These are phyloP conservation scores for Paramecium octaurelia DNA, from an alignment of 73 alveolate genomes.

Conservation along the genomic window DNA sequence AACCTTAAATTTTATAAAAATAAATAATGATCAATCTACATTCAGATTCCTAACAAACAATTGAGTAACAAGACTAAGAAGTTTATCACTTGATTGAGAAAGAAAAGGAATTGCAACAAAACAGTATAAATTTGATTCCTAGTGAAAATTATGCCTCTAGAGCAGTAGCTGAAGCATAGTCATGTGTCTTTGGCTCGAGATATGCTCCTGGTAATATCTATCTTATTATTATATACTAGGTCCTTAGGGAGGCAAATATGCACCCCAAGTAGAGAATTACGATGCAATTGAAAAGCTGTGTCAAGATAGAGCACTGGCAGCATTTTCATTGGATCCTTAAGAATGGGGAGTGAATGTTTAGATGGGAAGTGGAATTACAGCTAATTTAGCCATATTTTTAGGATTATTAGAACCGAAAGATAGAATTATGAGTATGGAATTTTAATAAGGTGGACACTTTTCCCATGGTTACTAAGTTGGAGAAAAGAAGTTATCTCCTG, in stretches of 20 bases:
- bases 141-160: slow-evolving; percentile 68
- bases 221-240: slow-evolving; percentile 12
- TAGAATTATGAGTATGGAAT: slow-evolving; percentile 72
- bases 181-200: slow-evolving; percentile 64
- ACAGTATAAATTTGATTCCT: slow-evolving; percentile 69
- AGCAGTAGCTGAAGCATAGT: slow-evolving; percentile 67
- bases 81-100: slow-evolving; percentile 47
- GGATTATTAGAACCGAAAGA: slow-evolving; percentile 74
- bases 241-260: slow-evolving; percentile 68
- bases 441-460: slow-evolving; percentile 82
- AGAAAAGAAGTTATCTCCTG: slow-evolving; percentile 68
- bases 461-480: slow-evolving; percentile 76
- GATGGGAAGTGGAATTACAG: slow-evolving; percentile 75
- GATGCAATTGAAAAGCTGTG: slow-evolving; percentile 73
- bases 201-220: slow-evolving; percentile 46
- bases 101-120: slow-evolving; percentile 62
- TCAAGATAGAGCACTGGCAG: slow-evolving; percentile 70
- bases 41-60: neutral
- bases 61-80: slow-evolving; percentile 63
- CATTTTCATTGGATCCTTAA: slow-evolving; percentile 66
- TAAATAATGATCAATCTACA: neutral
- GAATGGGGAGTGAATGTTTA: slow-evolving; percentile 83
- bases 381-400: slow-evolving; percentile 73
- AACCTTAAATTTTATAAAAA: neutral
- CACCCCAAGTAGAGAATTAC: slow-evolving; percentile 60